Percentiles rank a stretch among this genome's conserved stretches.
phyloP scores from a whole-genome alignment of 2,329 filamentous ascomycete species.

The Neodidymelliopsis sp. region DNA sequence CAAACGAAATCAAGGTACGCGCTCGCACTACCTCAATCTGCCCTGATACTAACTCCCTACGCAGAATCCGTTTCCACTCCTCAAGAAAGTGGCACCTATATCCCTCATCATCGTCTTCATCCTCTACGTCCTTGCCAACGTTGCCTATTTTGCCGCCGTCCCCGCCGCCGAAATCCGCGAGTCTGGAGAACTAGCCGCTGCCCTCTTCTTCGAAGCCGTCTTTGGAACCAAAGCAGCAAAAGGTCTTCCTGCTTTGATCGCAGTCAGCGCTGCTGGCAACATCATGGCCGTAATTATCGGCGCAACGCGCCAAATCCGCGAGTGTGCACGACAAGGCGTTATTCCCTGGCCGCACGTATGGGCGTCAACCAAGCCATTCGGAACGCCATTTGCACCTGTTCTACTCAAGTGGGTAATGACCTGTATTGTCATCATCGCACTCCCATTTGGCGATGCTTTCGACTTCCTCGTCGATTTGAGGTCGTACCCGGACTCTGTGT shows the following conservation, averaged over 20 bases:
- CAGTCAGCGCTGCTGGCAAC: conserved; percentile 39
- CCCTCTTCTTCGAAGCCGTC: conserved; percentile 66
- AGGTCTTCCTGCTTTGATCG: conserved; percentile 58
- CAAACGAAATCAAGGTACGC: conserved; percentile 41
- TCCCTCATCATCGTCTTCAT: conserved; percentile 61
- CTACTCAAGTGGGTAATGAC: conserved; percentile 43
- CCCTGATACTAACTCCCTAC: background rate
- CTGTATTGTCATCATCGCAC: conserved; percentile 42
- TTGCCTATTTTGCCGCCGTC: conserved; percentile 39
- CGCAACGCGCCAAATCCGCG: conserved; percentile 37
- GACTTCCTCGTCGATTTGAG: conserved; percentile 62
- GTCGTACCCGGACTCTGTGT: conserved; percentile 38
- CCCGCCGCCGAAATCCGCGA: conserved; percentile 58
- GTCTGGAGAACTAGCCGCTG: conserved; percentile 63
- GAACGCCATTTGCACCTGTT: conserved; percentile 68
- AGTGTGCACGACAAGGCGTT: conserved; percentile 39
- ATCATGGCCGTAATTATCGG: conserved; percentile 43
- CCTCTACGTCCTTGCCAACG: conserved; percentile 37
- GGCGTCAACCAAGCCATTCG: conserved; percentile 69
- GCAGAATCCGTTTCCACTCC: conserved; percentile 64
- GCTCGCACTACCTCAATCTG: background rate
- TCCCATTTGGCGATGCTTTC: conserved; percentile 70
- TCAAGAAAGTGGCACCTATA: conserved; percentile 58
- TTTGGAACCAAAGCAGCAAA: conserved; percentile 64
- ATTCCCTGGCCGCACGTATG: conserved; percentile 58